Base-by-base conservation (phyloP, 2,329 filamentous ascomycete genomes). In the Cercospora citrullina region DNA sequence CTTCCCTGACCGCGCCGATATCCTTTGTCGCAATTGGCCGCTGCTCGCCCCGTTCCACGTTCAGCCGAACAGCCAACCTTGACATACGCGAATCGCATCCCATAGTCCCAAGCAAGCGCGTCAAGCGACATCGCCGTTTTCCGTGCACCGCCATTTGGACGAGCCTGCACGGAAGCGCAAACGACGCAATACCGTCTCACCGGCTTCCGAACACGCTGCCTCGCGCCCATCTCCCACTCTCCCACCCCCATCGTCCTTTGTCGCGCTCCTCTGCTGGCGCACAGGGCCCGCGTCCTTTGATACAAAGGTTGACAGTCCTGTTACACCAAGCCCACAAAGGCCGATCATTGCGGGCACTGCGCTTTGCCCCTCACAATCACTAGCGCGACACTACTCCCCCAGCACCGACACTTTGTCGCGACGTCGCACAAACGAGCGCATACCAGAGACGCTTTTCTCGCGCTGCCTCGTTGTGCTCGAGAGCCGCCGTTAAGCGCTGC, bases 1-100 rank as follows among this genome's bases (percentile, higher is more conserved):
- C 59, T 18, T 61, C 39, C n/a, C 31, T 42, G 59, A n/a, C 33
- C 33, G 31, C n/a, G n/a, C 26, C 53, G 53, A 58, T 58, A 61
- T 18, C 48, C 60, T 62, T 62, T 45, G 31, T 63, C 33, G 30
- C 66, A 62, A 57, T 65, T 63, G 66, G 62, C 16, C 21, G 57
- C 18, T 55, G 64, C 60, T 48, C 7, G 59, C 48, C 9, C 33
- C 48, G 45, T 63, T 42, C 63, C 63, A 51, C 39, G 51, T 64
- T 61, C 45, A 64, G 66, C 63, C 63, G 63, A 65, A 58, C 68
- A 64, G 68, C 66, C 30, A 70, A 70, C 64, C 66, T 64, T 68
- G 64, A 67, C 53, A 63, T 63, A 60, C 58, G 53, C 45, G 65
- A 69, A 69, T 67, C 66, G 31, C 45, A 23, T 60, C 59, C 67